Percentiles rank a stretch among this genome's conserved stretches.
Evolutionary conservation across 345 rosid genomes (phyloP).

Genomic region (Sisymbrium altissimum): DNA sequence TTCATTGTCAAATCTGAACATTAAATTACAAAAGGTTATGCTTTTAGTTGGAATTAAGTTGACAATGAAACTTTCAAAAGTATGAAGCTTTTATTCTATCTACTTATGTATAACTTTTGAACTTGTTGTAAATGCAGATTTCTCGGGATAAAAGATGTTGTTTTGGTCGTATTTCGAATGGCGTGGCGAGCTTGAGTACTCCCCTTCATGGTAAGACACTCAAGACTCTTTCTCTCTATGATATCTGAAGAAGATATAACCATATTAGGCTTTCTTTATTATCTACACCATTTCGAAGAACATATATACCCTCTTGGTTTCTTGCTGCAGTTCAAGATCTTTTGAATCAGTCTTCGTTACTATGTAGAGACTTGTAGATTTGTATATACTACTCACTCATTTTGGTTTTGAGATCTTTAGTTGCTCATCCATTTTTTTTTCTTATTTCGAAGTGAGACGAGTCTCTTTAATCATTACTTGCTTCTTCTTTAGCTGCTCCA

Average conservation of each 20-base stretch:
- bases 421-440: not conserved
- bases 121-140: conserved; percentile 37
- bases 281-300: too few species aligned
- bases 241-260: not conserved
- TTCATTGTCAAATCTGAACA: not conserved
- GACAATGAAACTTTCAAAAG: not conserved
- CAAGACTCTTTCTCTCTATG: not conserved
- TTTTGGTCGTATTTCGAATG: conserved; percentile 26
- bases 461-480: not conserved
- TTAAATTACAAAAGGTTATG: not conserved
- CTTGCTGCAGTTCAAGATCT: not conserved
- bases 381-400: not conserved
- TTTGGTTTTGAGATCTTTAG: not conserved
- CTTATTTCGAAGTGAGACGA: not conserved
- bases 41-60: not conserved
- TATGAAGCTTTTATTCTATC: not conserved
- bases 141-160: conserved; percentile 26
- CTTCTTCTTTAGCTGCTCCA: conserved; percentile 37
- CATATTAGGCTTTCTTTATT: too few species aligned
- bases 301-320: not conserved
- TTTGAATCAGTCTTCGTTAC: not conserved
- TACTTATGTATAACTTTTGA: not conserved
- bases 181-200: conserved; percentile 23
- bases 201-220: conserved; percentile 20
- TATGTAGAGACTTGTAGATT: not conserved